Evolutionary conservation across 306 rosid genomes (phyloP).

Genomic region (Acacia confusa): DNA sequence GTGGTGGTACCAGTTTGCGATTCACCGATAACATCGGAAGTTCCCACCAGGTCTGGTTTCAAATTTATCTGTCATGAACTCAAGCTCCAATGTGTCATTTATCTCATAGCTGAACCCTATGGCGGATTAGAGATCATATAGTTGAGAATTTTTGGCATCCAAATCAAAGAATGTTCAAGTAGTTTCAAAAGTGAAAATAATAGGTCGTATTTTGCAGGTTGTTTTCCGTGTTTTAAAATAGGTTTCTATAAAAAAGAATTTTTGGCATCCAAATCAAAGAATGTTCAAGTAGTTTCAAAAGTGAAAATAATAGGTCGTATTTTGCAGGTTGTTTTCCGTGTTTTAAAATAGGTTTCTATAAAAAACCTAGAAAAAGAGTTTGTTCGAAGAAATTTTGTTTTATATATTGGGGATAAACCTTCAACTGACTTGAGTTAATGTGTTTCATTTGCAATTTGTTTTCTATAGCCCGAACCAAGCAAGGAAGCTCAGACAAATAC

Average conservation of each 20-base stretch:
- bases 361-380: conserved; percentile 4
- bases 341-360: neutral
- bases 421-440: conserved; percentile 21
- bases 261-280: conserved; percentile 18
- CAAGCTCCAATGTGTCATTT: neutral
- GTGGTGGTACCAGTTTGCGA: conserved; percentile 32
- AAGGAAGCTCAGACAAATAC: conserved; percentile 37
- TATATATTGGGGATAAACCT: conserved; percentile 18
- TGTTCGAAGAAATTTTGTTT: conserved; percentile 9
- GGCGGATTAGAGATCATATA: conserved; percentile 3
- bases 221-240: neutral
- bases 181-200: conserved; percentile 3
- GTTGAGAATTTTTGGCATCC: neutral
- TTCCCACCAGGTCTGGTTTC: conserved; percentile 56
- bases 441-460: conserved; percentile 20
- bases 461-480: conserved; percentile 39
- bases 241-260: neutral
- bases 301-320: conserved; percentile 5
- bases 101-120: conserved; percentile 18
- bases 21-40: conserved; percentile 28
- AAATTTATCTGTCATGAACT: conserved; percentile 17
- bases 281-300: conserved; percentile 15
- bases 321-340: neutral
- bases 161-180: conserved; percentile 23
- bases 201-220: conserved; percentile 9